A percentile compares a stretch with the other conserved stretches of the same genome.
Evolutionary conservation across 768 basidiomycete genomes (phyloP).

Genomic region (Kwoniella sp.): DNA sequence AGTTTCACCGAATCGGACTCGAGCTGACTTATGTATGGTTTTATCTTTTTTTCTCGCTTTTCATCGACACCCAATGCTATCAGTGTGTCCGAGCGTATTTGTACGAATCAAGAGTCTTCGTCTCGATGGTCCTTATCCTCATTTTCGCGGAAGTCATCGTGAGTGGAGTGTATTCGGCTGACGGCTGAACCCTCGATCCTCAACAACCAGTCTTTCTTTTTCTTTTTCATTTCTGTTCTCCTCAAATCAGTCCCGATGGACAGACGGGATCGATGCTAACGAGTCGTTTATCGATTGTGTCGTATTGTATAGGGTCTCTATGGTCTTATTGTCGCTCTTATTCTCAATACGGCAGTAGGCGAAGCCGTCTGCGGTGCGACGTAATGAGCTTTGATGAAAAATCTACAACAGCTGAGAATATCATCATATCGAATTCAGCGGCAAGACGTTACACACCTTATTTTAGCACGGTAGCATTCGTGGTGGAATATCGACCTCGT

Average conservation of each 20-base stretch:
- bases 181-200: no score
- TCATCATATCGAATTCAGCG: no score
- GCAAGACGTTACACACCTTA: no score
- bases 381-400: neutral
- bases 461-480: no score
- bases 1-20: neutral
- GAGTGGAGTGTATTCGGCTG: no score
- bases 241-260: no score
- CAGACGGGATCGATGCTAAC: no score
- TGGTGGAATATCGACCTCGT: no score
- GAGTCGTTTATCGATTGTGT: neutral
- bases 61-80: neutral
- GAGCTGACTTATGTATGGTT: no score
- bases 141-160: conserved; percentile 75
- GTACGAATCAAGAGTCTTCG: conserved; percentile 86
- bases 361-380: conserved; percentile 53
- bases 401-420: no score
- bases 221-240: neutral
- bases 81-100: conserved; percentile 91
- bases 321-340: conserved; percentile 72
- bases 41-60: neutral
- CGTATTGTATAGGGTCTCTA: conserved; percentile 39
- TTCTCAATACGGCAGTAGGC: conserved; percentile 80
- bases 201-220: no score
- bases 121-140: conserved; percentile 93